phyloP scores from a whole-genome alignment of 495 filamentous ascomycete genomes.

The Aspergillus kassunensis region DNA sequence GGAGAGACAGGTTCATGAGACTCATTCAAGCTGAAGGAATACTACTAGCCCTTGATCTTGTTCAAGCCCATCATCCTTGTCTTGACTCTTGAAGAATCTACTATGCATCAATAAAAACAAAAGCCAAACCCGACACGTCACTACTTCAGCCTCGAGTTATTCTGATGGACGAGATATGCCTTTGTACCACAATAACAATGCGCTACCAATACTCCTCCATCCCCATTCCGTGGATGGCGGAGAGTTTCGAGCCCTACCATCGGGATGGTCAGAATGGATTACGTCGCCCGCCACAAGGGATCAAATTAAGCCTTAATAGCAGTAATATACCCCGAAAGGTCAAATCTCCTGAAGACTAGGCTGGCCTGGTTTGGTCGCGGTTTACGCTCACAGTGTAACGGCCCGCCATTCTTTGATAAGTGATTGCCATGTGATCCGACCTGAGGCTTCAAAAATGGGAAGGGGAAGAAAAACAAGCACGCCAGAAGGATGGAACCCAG shows the following conservation, averaged over 20 bases:
- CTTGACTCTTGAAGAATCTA: background rate
- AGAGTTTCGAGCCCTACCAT: slow-evolving; percentile 2
- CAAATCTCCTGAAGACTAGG: background rate
- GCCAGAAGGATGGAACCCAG: background rate
- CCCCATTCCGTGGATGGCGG: slow-evolving; percentile 5
- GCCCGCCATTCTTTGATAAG: background rate
- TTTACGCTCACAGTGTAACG: too few relatives aligned
- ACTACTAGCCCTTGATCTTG: too few relatives aligned
- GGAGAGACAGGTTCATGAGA: too few relatives aligned
- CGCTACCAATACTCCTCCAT: slow-evolving; percentile 1
- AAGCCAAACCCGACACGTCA: slow-evolving; percentile 11
- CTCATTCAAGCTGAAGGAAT: too few relatives aligned
- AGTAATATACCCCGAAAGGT: background rate
- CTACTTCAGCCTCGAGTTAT: slow-evolving; percentile 9
- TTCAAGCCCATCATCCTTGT: background rate
- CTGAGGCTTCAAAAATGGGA: background rate
- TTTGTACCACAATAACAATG: slow-evolving; percentile 9
- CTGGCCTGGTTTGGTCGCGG: too few relatives aligned
- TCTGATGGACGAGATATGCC: slow-evolving; percentile 2
- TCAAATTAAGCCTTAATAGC: background rate
- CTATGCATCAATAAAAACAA: background rate
- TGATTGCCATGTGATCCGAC: slow-evolving; percentile 7
- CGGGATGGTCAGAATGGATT: background rate
- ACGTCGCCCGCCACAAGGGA: background rate
- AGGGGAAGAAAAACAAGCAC: background rate